A percentile compares a stretch with the other conserved stretches of the same genome.
Conservation (phyloP, 2,329 filamentous ascomycete genomes). For the Ophiocordyceps australis region DNA sequence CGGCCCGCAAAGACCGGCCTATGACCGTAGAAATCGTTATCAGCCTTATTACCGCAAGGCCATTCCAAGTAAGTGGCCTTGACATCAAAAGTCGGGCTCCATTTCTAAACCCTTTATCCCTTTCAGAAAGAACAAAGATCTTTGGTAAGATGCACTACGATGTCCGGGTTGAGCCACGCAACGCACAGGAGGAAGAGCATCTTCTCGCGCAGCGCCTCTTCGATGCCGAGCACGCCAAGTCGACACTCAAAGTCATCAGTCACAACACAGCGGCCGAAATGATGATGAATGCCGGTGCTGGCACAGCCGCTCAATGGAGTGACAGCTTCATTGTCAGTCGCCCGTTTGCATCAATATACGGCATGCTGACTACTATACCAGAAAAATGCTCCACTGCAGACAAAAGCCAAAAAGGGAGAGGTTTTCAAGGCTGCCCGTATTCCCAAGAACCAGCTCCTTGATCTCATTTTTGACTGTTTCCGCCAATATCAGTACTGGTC, state of each 20-base stretch:
- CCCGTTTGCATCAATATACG: too few relatives aligned
- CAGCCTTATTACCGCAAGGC: slow-evolving; percentile 51
- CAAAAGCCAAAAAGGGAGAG: slow-evolving; percentile 45
- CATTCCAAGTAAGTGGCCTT: slow-evolving; percentile 48
- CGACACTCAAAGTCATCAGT: slow-evolving; percentile 30
- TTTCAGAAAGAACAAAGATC: slow-evolving; percentile 57
- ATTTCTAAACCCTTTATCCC: too few relatives aligned
- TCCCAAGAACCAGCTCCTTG: slow-evolving; percentile 71
- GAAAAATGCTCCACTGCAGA: slow-evolving; percentile 31
- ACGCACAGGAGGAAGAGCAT: slow-evolving; percentile 49
- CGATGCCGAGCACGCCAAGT: slow-evolving; percentile 29
- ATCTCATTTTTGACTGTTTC: slow-evolving; percentile 72
- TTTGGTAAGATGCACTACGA: slow-evolving; percentile 59
- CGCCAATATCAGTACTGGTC: slow-evolving; percentile 79
- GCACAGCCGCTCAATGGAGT: slow-evolving; percentile 17
- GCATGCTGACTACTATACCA: slow-evolving; percentile 10
- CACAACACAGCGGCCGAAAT: slow-evolving; percentile 29
- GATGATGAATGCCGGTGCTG: slow-evolving; percentile 37
- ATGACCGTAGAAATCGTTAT: slow-evolving; percentile 23
- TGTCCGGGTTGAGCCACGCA: slow-evolving; percentile 53
- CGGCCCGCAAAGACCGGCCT: slow-evolving; percentile 21
- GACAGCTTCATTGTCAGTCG: slow-evolving; percentile 37
- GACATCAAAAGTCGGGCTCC: too few relatives aligned
- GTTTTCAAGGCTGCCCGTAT: slow-evolving; percentile 77
- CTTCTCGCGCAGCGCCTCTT: slow-evolving; percentile 40